Evolutionary conservation across 768 basidiomycete genomes (phyloP).

Genomic region (Boletus fagicola): DNA sequence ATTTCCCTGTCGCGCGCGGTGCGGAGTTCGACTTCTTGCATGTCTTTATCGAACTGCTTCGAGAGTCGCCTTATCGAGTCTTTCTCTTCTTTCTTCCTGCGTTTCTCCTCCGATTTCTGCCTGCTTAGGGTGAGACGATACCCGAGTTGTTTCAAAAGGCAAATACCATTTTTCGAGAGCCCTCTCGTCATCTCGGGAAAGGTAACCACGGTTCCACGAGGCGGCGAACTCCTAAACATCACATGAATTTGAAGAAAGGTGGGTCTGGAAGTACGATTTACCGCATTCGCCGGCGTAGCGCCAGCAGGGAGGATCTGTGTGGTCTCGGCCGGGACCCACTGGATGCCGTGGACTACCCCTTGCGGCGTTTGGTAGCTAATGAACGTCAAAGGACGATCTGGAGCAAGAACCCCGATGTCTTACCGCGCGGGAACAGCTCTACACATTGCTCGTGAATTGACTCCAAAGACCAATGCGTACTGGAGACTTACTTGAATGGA

Average conservation of each 20-base stretch:
- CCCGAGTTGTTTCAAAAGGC: neutral
- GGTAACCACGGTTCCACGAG: slow-evolving; percentile 49
- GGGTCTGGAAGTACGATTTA: slow-evolving; percentile 30
- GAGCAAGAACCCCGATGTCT: slow-evolving; percentile 13
- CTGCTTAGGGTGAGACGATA: slow-evolving; percentile 33
- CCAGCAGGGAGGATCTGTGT: slow-evolving; percentile 59
- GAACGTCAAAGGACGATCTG: slow-evolving; percentile 10
- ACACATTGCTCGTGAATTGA: slow-evolving; percentile 17
- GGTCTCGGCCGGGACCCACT: slow-evolving; percentile 67
- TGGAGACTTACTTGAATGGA: slow-evolving; percentile 61
- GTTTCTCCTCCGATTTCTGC: slow-evolving; percentile 48
- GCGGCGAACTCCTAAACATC: slow-evolving; percentile 53
- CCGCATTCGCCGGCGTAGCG: slow-evolving; percentile 57
- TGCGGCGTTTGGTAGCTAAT: slow-evolving; percentile 68
- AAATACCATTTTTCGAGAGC: slow-evolving; percentile 48
- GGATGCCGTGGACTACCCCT: slow-evolving; percentile 64
- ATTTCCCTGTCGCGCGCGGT: slow-evolving; percentile 58
- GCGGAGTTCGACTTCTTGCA: slow-evolving; percentile 54
- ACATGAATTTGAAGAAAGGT: slow-evolving; percentile 3
- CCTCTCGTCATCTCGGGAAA: slow-evolving; percentile 40
- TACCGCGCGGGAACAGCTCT: slow-evolving; percentile 79
- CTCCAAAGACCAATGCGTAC: neutral
- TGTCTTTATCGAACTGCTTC: slow-evolving; percentile 40
- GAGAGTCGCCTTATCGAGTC: slow-evolving; percentile 39
- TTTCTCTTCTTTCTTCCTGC: slow-evolving; percentile 53